Percentiles rank a stretch among this genome's conserved stretches.
Conservation (phyloP, 208 protist genomes). For the Lotmaria passim region DNA sequence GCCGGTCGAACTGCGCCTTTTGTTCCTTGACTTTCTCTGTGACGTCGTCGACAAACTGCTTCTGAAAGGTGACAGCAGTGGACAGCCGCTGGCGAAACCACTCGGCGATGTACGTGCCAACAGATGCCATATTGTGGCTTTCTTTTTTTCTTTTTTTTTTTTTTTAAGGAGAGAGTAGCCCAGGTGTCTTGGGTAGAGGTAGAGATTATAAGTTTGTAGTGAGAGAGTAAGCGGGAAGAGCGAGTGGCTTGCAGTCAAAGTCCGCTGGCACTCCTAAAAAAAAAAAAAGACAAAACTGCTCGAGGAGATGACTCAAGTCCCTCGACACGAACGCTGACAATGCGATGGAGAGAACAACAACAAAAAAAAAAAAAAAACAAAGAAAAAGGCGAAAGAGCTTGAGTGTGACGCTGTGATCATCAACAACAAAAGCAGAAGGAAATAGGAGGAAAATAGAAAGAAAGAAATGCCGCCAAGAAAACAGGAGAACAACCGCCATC, state of each 20-base stretch:
- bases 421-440: constrained; percentile 3
- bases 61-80: constrained; percentile 73
- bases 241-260: too few species aligned
- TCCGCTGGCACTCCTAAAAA: too few species aligned
- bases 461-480: constrained; percentile 6
- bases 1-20: constrained; percentile 56
- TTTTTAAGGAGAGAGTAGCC: too few species aligned
- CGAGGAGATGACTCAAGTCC: too few species aligned
- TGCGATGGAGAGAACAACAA: too few species aligned
- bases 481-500: constrained; percentile 1
- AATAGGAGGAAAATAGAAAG: neutral
- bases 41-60: constrained; percentile 84
- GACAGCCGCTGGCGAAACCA: constrained; percentile 64
- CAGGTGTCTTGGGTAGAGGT: too few species aligned
- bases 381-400: neutral
- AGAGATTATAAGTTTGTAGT: too few species aligned
- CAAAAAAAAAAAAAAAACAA: constrained; percentile 12
- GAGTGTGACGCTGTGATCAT: neutral
- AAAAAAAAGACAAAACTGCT: too few species aligned
- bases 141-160: neutral
- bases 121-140: constrained; percentile 23
- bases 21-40: constrained; percentile 61
- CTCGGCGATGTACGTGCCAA: constrained; percentile 25
- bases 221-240: too few species aligned
- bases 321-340: too few species aligned